Conservation (phyloP, 2,329 filamentous ascomycete genomes). For the Arthrocladium fulminans region DNA sequence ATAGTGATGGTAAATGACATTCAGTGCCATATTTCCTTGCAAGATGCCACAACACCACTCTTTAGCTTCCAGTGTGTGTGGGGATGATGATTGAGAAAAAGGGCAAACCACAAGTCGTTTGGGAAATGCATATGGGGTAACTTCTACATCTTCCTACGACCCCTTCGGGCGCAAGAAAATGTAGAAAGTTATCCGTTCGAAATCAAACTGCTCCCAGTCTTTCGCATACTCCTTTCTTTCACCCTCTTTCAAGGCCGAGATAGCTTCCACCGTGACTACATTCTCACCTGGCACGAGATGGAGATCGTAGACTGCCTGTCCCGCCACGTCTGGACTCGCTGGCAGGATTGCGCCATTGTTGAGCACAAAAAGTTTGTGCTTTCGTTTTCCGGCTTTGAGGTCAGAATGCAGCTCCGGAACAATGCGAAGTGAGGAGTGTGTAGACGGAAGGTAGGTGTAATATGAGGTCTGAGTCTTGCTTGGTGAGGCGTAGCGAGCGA, state of each 20-base stretch:
- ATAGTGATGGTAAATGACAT: no score
- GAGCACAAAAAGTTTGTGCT: slow-evolving; percentile 16
- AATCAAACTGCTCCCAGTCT: slow-evolving; percentile 57
- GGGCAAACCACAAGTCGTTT: not conserved
- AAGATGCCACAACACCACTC: no score
- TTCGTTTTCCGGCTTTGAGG: slow-evolving; percentile 12
- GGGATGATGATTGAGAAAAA: no score
- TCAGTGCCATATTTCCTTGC: no score
- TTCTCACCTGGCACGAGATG: slow-evolving; percentile 65
- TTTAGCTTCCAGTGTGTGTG: no score
- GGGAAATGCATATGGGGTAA: not conserved
- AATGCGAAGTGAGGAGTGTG: slow-evolving; percentile 63
- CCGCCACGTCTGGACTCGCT: slow-evolving; percentile 31
- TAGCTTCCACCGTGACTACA: slow-evolving; percentile 66
- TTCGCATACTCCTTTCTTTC: slow-evolving; percentile 41
- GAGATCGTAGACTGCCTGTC: slow-evolving; percentile 65
- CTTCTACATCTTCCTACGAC: not conserved
- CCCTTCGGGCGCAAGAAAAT: slow-evolving; percentile 48
- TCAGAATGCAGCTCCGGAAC: slow-evolving; percentile 13
- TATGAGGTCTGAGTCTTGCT: slow-evolving; percentile 61
- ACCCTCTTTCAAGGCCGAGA: slow-evolving; percentile 56
- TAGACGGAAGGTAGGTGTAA: slow-evolving; percentile 59
- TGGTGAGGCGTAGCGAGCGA: slow-evolving; percentile 57
- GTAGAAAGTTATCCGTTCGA: slow-evolving; percentile 71
- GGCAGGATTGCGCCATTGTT: slow-evolving; percentile 15